Conservation (phyloP, 345 rosid genomes). For the Sisymbrium irio region DNA sequence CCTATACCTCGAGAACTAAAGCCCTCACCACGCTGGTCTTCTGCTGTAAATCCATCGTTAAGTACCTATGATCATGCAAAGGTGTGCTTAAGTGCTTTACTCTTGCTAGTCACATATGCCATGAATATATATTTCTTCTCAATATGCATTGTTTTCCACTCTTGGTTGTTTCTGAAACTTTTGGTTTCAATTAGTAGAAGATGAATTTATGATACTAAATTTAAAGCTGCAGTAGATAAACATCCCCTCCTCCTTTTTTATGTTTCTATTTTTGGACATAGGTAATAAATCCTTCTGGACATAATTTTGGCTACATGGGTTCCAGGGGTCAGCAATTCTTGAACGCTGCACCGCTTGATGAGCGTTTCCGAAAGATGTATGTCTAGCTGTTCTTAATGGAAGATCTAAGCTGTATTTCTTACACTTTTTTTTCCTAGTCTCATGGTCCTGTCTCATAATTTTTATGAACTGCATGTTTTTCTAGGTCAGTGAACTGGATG, state of each 20-base stretch:
- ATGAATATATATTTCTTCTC: neutral
- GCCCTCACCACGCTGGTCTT: constrained; percentile 37
- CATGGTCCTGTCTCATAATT: constrained; percentile 7
- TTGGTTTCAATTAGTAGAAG: neutral
- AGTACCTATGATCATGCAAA: constrained; percentile 40
- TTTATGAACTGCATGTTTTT: constrained; percentile 11
- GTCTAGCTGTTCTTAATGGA: constrained; percentile 19
- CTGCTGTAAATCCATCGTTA: constrained; percentile 44
- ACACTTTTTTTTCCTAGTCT: constrained; percentile 1
- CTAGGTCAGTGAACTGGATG: constrained; percentile 60
- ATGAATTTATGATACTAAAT: neutral
- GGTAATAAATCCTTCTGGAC: constrained; percentile 49
- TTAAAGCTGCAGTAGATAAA: constrained; percentile 24
- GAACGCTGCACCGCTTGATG: constrained; percentile 47
- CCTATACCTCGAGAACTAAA: constrained; percentile 24
- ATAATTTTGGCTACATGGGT: constrained; percentile 45
- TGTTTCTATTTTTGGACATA: constrained; percentile 36
- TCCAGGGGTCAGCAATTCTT: constrained; percentile 44
- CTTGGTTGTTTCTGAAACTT: neutral
- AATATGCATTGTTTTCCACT: neutral
- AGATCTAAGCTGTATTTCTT: neutral
- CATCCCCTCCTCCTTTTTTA: neutral
- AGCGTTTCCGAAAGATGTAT: constrained; percentile 64
- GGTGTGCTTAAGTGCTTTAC: constrained; percentile 45
- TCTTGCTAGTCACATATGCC: constrained; percentile 26